These are phyloP conservation scores for Toxicodendron radicans DNA, from an alignment of 345 rosid species.

Conservation along the genomic window DNA sequence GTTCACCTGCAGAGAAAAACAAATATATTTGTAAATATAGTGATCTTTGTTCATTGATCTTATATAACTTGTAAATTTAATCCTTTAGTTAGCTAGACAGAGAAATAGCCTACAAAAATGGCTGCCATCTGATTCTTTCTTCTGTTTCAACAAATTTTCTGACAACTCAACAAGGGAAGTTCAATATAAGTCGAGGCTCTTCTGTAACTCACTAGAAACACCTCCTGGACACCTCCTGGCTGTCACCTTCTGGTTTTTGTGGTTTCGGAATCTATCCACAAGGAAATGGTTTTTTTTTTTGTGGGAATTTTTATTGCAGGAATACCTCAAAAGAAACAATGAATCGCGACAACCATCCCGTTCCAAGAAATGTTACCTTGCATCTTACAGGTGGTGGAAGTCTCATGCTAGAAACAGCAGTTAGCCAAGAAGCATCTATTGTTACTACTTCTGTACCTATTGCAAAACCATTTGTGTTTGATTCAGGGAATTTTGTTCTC, in stretches of 20 bases:
- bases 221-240: constrained; percentile 36
- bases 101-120: neutral
- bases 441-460: neutral
- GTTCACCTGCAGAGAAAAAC: too few species aligned
- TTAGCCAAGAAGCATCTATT: constrained; percentile 8
- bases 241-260: neutral
- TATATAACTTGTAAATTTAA: too few species aligned
- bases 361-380: constrained; percentile 12
- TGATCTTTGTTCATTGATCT: too few species aligned
- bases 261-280: neutral
- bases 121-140: neutral
- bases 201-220: constrained; percentile 15
- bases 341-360: constrained; percentile 19
- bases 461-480: constrained; percentile 27
- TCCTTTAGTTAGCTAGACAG: too few species aligned
- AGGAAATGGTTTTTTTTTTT: neutral
- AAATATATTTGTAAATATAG: too few species aligned
- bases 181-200: constrained; percentile 22
- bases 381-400: constrained; percentile 9
- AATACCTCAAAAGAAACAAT: constrained; percentile 14
- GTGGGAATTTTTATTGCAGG: neutral
- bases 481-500: constrained; percentile 34
- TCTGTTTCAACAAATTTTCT: neutral
- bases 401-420: constrained; percentile 5
- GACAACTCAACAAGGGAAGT: constrained; percentile 20